Base-by-base conservation (phyloP, 1,284 basidiomycete genomes). In the Austropuccinia psidii region DNA sequence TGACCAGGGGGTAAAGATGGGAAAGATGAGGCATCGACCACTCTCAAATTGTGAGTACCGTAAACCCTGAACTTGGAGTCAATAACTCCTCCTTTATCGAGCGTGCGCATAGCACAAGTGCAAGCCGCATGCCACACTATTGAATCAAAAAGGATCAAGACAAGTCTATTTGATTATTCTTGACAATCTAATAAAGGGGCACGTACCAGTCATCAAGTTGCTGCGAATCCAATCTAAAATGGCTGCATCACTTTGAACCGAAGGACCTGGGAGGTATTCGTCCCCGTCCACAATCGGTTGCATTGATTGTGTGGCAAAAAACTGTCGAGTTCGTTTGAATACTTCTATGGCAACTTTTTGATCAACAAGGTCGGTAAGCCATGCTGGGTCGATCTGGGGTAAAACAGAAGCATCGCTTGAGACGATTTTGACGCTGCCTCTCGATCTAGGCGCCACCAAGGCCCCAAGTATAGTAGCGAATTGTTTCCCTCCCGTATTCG, bases 1-100 rank as follows among this genome's bases (percentile, higher is more conserved):
- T 75, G 74, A 37, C 67, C 74, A 13, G 65, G 58, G n/a, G 69
- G 55, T 45, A 70, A 57, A 17, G 60, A 37, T 5, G 74, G 74
- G 21, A 75, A 70, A 21, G 69, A 52, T 17, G 68, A 60, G 5
- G 82, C 79, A 70, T 83, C 82, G 52, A 81, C 78, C 19, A 83
- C 80, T 50, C 82, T 79, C 76, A 91, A 83, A 82, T 89, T 89
- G 79, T 84, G 78, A 4, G 88, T 87, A 66, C 88, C 89, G 80
- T 86, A 89, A 61, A 91, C 90, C 78, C 85, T 87, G 75, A 90
- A 83, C 74, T 86, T 85, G 29, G 81, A 81, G 80, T 90, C 89
- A 77, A 91, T 86, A 35, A 90, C 89, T 78, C 90, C 90, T 57
- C 89, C 89, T 79, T 89, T 81, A 75, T 85, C 84, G 57, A 86